These are phyloP conservation scores for Suhomyces atakaporum DNA, from an alignment of 1,139 yeast genomes.

Conservation along the genomic window DNA sequence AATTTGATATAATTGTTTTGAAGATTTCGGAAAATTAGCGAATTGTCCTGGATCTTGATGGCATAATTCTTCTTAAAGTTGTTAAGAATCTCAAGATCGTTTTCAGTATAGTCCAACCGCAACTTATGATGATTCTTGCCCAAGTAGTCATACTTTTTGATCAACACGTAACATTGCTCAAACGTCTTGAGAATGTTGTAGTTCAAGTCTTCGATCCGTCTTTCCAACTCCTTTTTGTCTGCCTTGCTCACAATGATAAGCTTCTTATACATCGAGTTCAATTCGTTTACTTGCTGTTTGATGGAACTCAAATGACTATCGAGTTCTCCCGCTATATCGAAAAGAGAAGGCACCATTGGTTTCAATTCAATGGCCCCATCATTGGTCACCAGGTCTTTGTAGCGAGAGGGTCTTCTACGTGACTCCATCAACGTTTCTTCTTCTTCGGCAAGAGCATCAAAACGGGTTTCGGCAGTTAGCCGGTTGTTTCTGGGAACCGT, in stretches of 20 bases:
- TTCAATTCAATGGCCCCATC: constrained; percentile 46
- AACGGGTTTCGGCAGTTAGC: constrained; percentile 27
- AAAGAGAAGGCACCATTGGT: constrained; percentile 73
- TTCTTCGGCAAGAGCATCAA: constrained; percentile 50
- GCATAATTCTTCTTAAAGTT: constrained; percentile 88
- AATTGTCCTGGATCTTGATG: constrained; percentile 73
- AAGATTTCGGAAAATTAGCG: constrained; percentile 76
- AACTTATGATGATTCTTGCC: constrained; percentile 39
- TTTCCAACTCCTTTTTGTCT: constrained; percentile 71
- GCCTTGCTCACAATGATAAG: constrained; percentile 84
- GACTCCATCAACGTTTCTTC: constrained; percentile 53
- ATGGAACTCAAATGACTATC: constrained; percentile 59
- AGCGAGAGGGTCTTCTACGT: constrained; percentile 17
- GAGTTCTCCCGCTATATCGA: constrained; percentile 71
- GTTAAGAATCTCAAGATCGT: constrained; percentile 66
- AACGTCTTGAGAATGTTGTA: constrained; percentile 69
- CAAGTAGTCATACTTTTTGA: constrained; percentile 65
- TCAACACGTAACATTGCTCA: constrained; percentile 74
- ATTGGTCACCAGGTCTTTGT: constrained; percentile 18
- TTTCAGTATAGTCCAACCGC: constrained; percentile 37
- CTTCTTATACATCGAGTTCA: constrained; percentile 74
- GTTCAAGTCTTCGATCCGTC: constrained; percentile 72
- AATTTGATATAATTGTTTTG: constrained; percentile 87
- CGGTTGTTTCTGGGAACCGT: constrained; percentile 56
- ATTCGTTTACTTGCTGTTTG: constrained; percentile 50